These are phyloP conservation scores for Lagerstroemia fauriei DNA, from an alignment of 441 rosid genomes.

Conservation along the genomic window DNA sequence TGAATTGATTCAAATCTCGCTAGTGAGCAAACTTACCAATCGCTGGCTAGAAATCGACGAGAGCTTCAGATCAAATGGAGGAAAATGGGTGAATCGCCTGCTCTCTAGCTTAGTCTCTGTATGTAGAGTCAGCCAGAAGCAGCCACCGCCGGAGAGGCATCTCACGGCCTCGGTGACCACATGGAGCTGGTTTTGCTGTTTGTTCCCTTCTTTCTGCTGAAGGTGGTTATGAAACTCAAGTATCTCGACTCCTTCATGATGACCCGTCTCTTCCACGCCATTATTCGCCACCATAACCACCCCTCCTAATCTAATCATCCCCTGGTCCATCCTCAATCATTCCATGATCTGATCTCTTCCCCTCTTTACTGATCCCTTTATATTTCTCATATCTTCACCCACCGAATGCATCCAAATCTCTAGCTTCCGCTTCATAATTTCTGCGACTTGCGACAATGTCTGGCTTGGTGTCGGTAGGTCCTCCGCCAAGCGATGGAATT, in stretches of 20 bases:
- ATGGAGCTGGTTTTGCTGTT: slow-evolving; percentile 48
- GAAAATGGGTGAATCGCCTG: not conserved
- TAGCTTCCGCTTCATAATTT: not conserved
- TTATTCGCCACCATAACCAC: slow-evolving; percentile 32
- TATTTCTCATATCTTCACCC: not conserved
- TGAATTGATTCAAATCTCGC: not conserved
- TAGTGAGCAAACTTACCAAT: not conserved
- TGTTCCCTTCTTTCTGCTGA: slow-evolving; percentile 49
- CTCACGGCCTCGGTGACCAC: not conserved
- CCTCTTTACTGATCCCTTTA: not conserved
- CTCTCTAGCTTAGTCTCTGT: not conserved
- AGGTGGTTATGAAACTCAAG: slow-evolving; percentile 46
- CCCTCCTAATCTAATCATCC: slow-evolving; percentile 9
- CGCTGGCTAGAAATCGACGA: not conserved
- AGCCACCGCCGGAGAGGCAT: not conserved
- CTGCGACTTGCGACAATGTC: slow-evolving; percentile 34
- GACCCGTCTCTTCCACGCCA: slow-evolving; percentile 50
- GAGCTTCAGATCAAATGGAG: not conserved
- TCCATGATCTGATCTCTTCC: not conserved
- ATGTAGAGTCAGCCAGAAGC: not conserved
- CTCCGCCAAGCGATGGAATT: slow-evolving; percentile 26
- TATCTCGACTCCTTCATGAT: slow-evolving; percentile 44
- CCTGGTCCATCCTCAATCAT: slow-evolving; percentile 8
- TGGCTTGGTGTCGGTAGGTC: slow-evolving; percentile 35
- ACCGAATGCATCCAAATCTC: not conserved